A percentile compares a stretch with the other conserved stretches of the same genome.
phyloP scores from a whole-genome alignment of 2,329 filamentous ascomycete genomes.

The Aspergillus fructus region DNA sequence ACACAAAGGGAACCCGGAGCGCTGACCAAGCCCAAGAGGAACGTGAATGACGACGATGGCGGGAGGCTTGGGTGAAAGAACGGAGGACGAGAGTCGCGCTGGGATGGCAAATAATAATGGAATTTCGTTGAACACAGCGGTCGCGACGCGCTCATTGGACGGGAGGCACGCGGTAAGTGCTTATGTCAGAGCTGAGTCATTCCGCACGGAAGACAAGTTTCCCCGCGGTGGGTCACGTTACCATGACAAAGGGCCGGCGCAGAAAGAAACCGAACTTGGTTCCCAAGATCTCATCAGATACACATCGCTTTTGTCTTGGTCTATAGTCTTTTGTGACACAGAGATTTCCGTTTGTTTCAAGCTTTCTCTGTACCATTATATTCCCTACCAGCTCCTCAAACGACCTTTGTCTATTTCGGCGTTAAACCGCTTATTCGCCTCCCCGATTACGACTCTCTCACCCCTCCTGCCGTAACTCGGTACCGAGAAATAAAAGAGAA shows the following conservation, averaged over 20 bases:
- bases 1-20: background rate
- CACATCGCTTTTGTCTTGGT: background rate
- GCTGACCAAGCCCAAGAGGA: background rate
- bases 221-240: conserved; percentile 40
- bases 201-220: conserved; percentile 27
- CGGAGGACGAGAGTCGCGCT: conserved; percentile 29
- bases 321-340: background rate
- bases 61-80: conserved; percentile 14
- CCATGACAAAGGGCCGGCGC: conserved; percentile 29
- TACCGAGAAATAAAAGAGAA: conserved; percentile 2
- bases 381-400: background rate
- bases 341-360: background rate
- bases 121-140: conserved; percentile 28
- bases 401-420: background rate
- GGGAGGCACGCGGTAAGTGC: conserved; percentile 8
- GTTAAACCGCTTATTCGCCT: background rate
- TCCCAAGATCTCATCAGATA: background rate
- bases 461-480: conserved; percentile 16
- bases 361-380: background rate
- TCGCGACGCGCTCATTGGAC: conserved; percentile 38
- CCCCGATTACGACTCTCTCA: conserved; percentile 4
- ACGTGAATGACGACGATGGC: conserved; percentile 1
- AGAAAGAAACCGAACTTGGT: conserved; percentile 21
- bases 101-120: conserved; percentile 29
- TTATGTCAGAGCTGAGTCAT: conserved; percentile 26